Percentiles rank a stretch among this genome's conserved stretches.
Evolutionary conservation across 139 green algal genomes (phyloP).

Genomic region (Micractinium conductrix): DNA sequence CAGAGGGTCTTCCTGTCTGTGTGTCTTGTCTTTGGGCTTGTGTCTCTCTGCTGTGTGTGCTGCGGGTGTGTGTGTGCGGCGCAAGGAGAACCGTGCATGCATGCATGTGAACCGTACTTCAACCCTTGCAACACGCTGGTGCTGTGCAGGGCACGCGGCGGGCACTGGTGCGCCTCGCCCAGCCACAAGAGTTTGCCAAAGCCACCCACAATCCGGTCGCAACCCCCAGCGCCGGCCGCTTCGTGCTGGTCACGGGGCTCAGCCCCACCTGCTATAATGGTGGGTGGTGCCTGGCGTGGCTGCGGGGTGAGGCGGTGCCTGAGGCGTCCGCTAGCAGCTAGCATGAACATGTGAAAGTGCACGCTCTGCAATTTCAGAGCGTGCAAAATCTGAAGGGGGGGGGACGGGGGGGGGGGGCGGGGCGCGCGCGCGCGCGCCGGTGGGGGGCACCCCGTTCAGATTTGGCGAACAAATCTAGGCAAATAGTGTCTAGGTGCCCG

Average conservation of each 20-base stretch:
- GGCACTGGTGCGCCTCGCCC: neutral
- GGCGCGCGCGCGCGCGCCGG: too few species aligned
- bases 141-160: constrained; percentile 24
- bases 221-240: constrained; percentile 29
- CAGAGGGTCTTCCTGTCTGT: neutral
- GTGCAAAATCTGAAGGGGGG: too few species aligned
- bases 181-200: neutral
- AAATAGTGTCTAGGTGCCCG: neutral
- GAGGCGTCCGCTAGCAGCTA: neutral
- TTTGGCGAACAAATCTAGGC: too few species aligned
- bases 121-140: neutral
- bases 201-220: constrained; percentile 35
- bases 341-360: neutral
- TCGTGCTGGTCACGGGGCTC: constrained; percentile 17
- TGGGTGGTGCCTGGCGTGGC: neutral
- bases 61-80: neutral
- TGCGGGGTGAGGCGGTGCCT: neutral
- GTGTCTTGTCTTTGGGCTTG: neutral
- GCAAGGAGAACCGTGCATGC: neutral
- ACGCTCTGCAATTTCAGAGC: neutral
- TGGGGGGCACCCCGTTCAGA: neutral
- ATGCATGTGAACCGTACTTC: neutral
- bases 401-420: too few species aligned
- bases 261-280: neutral
- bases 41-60: neutral